A percentile compares a stretch with the other conserved stretches of the same genome.
These are phyloP conservation scores for Penicillium sp. DNA, from an alignment of 2,329 filamentous ascomycete genomes.

Conservation along the genomic window DNA sequence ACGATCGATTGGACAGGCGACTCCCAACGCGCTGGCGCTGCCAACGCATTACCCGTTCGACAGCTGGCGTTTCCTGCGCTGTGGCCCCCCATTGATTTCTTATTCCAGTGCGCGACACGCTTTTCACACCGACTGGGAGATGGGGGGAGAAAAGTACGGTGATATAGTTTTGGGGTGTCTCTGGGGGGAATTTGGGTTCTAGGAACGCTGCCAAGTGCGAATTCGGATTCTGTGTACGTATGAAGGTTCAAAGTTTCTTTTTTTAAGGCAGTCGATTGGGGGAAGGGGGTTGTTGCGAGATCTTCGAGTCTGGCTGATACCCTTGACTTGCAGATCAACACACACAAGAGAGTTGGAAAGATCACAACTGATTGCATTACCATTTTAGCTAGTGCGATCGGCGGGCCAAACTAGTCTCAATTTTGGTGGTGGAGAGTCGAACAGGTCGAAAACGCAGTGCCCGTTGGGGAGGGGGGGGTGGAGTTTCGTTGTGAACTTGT, in stretches of 20 bases:
- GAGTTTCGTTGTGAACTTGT: too few species aligned
- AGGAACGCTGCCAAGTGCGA: too few species aligned
- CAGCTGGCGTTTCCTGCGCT: constrained; percentile 11
- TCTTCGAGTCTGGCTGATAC: too few species aligned
- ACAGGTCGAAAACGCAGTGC: background rate
- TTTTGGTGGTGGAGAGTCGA: background rate
- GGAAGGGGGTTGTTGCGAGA: background rate
- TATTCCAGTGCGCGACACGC: background rate
- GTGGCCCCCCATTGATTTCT: constrained; percentile 7
- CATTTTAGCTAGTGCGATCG: too few species aligned
- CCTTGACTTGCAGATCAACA: too few species aligned
- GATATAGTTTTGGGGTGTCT: background rate
- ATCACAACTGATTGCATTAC: too few species aligned
- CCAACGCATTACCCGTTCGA: constrained; percentile 16
- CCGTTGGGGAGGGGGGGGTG: background rate
- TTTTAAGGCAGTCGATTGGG: background rate
- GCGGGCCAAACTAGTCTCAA: background rate
- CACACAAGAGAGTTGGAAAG: too few species aligned
- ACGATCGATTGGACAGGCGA: constrained; percentile 10
- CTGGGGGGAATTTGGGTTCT: background rate
- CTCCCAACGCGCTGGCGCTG: constrained; percentile 3
- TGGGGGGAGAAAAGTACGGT: background rate
- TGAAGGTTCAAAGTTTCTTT: too few species aligned
- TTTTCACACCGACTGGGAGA: constrained; percentile 8
- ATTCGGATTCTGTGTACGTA: too few species aligned